Conservation (phyloP, 257 asterid genomes). For the Perilla frutescens region DNA sequence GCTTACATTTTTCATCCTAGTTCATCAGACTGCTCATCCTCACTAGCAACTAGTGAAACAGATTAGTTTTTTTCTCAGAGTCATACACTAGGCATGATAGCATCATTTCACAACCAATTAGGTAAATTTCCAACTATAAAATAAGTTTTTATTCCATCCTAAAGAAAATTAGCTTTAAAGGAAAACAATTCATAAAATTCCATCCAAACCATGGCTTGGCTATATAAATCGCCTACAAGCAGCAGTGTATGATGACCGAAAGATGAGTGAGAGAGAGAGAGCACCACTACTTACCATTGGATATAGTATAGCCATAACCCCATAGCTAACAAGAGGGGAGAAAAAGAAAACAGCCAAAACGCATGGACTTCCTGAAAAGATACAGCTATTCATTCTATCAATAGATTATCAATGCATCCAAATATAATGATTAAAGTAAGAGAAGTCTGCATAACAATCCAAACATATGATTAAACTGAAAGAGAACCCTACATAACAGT, state of each 20-base stretch:
- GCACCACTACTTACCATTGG: slow-evolving; percentile 66
- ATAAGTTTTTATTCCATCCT: background rate
- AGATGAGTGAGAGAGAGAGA: background rate
- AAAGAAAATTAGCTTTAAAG: background rate
- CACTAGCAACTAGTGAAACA: background rate
- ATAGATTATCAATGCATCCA: slow-evolving; percentile 8
- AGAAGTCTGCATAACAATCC: background rate
- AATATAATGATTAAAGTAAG: background rate
- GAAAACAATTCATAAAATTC: background rate
- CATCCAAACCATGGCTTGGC: background rate
- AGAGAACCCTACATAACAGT: background rate
- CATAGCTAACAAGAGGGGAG: slow-evolving; percentile 96
- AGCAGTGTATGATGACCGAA: background rate
- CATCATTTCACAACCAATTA: background rate
- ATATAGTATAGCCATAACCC: slow-evolving; percentile 88
- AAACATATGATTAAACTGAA: background rate
- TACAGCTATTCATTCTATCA: slow-evolving; percentile 14
- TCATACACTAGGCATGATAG: background rate
- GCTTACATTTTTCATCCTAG: background rate
- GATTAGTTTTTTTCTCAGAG: background rate
- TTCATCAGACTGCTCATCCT: background rate
- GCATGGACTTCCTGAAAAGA: slow-evolving; percentile 82
- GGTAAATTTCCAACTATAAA: background rate
- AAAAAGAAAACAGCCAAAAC: slow-evolving; percentile 71
- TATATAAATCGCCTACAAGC: background rate